Percentiles rank a stretch among this genome's conserved stretches.
phyloP scores from a whole-genome alignment of 805 yeast genomes.

The Candida pini region DNA sequence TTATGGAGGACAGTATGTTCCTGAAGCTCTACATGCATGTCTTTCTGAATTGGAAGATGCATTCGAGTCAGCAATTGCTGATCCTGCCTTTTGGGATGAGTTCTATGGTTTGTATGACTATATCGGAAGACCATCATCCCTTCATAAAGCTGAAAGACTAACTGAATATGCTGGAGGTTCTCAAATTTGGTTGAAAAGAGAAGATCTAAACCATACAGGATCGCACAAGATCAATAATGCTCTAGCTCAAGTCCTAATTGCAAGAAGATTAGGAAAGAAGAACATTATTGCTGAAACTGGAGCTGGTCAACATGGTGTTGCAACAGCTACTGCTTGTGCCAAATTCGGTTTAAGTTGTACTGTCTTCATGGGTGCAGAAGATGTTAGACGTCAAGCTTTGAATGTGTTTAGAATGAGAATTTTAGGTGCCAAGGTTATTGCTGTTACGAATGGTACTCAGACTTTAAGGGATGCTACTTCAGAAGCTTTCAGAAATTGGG shows the following conservation, averaged over 20 bases:
- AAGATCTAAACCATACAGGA: slow-evolving; percentile 88
- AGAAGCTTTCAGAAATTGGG: slow-evolving; percentile 97
- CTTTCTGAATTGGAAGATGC: slow-evolving; percentile 83
- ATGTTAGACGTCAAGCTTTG: slow-evolving; percentile 95
- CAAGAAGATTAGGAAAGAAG: slow-evolving; percentile 71
- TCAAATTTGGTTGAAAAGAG: slow-evolving; percentile 96
- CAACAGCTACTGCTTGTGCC: slow-evolving; percentile 90
- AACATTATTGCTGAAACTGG: slow-evolving; percentile 86
- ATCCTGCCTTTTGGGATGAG: slow-evolving; percentile 91
- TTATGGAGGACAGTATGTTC: slow-evolving; percentile 98
- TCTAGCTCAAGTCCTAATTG: slow-evolving; percentile 73
- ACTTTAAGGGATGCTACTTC: slow-evolving; percentile 97
- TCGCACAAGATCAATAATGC: slow-evolving; percentile 86
- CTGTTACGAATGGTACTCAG: slow-evolving; percentile 91
- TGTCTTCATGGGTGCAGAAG: slow-evolving; percentile 99
- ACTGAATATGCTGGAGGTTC: slow-evolving; percentile 92
- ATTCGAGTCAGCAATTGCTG: slow-evolving; percentile 83
- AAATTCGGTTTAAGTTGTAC: slow-evolving; percentile 90
- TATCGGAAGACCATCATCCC: slow-evolving; percentile 93
- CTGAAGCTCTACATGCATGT: slow-evolving; percentile 92
- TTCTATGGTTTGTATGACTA: slow-evolving; percentile 78
- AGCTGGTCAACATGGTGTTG: slow-evolving; percentile 93
- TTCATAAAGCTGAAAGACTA: slow-evolving; percentile 87
- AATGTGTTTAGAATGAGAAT: slow-evolving; percentile 97
- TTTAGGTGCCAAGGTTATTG: slow-evolving; percentile 90